These are phyloP conservation scores for Metschnikowia peoriensis DNA, from an alignment of 805 yeast genomes.

Conservation along the genomic window DNA sequence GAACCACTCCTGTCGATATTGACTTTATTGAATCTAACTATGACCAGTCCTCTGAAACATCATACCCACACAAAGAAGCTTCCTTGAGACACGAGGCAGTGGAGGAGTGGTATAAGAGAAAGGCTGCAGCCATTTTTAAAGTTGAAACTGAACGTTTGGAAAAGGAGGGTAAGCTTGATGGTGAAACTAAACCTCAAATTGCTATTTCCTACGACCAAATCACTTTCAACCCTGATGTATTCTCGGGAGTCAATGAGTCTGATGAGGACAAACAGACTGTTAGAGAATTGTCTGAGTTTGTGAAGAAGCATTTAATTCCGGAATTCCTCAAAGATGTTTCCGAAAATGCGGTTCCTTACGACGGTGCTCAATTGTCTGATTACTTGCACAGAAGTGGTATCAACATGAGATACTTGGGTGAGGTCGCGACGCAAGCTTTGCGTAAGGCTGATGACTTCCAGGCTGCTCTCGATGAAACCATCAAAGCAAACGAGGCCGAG, in stretches of 20 bases:
- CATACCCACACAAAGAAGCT: slow-evolving; percentile 81
- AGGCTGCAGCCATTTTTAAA: slow-evolving; percentile 53
- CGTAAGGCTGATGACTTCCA: slow-evolving; percentile 17
- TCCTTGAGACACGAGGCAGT: slow-evolving; percentile 84
- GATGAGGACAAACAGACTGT: slow-evolving; percentile 62
- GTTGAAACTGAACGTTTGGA: slow-evolving; percentile 48
- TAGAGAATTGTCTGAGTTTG: slow-evolving; percentile 64
- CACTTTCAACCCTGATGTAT: slow-evolving; percentile 79
- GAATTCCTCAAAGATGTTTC: slow-evolving; percentile 57
- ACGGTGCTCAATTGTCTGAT: slow-evolving; percentile 71
- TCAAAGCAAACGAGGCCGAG: slow-evolving; percentile 26
- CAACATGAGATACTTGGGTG: slow-evolving; percentile 84
- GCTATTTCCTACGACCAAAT: slow-evolving; percentile 52
- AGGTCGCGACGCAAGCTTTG: slow-evolving; percentile 42
- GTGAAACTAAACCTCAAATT: slow-evolving; percentile 47
- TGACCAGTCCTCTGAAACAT: slow-evolving; percentile 34
- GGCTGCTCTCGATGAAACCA: slow-evolving; percentile 19
- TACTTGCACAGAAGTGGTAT: slow-evolving; percentile 79
- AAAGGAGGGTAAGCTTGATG: slow-evolving; percentile 33
- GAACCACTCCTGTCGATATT: slow-evolving; percentile 82
- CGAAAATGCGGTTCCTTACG: slow-evolving; percentile 65
- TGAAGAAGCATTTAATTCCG: slow-evolving; percentile 59
- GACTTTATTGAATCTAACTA: slow-evolving; percentile 64
- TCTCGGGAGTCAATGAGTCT: slow-evolving; percentile 41
- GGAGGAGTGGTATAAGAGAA: slow-evolving; percentile 82